Percentiles rank a stretch among this genome's conserved stretches.
These are phyloP conservation scores for Berberis vulgaris DNA, from an alignment of 164 flowering plant species.

Conservation along the genomic window DNA sequence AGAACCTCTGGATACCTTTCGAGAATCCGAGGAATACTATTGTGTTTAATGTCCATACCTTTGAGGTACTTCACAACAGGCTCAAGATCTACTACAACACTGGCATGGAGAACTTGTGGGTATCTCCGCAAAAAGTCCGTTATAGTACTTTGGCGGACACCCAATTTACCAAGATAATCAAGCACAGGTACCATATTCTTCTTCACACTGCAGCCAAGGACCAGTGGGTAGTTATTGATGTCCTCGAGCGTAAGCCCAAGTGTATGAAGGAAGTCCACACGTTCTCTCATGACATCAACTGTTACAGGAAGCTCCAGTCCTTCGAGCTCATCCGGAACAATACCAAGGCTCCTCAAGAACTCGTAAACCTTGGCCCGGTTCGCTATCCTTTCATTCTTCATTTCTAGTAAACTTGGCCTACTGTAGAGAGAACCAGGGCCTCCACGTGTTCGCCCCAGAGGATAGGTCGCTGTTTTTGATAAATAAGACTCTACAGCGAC, in stretches of 20 bases:
- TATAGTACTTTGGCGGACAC: conserved; percentile 64
- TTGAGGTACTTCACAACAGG: conserved; percentile 91
- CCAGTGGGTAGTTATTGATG: conserved; percentile 85
- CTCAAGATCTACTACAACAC: conserved; percentile 86
- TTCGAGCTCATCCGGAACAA: conserved; percentile 89
- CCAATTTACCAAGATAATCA: conserved; percentile 88
- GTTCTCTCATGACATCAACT: conserved; percentile 85
- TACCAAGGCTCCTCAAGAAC: conserved; percentile 60
- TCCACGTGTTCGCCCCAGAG: no score
- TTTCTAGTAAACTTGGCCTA: no score
- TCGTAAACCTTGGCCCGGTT: conserved; percentile 73
- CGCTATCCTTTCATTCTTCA: conserved; percentile 42
- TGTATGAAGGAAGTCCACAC: conserved; percentile 80
- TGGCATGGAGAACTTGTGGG: conserved; percentile 91
- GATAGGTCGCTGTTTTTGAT: no score
- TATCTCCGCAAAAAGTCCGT: conserved; percentile 74
- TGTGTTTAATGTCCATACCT: conserved; percentile 81
- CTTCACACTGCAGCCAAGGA: conserved; percentile 95
- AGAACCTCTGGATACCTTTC: no score
- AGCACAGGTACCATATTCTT: conserved; percentile 98
- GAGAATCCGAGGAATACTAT: conserved; percentile 67
- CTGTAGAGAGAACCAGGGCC: no score
- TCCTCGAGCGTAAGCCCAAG: conserved; percentile 81
- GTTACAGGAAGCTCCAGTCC: conserved; percentile 91
- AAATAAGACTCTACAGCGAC: no score